Evolutionary conservation across 495 filamentous ascomycete species (phyloP).

Genomic region (Talaromyces thailandensis): DNA sequence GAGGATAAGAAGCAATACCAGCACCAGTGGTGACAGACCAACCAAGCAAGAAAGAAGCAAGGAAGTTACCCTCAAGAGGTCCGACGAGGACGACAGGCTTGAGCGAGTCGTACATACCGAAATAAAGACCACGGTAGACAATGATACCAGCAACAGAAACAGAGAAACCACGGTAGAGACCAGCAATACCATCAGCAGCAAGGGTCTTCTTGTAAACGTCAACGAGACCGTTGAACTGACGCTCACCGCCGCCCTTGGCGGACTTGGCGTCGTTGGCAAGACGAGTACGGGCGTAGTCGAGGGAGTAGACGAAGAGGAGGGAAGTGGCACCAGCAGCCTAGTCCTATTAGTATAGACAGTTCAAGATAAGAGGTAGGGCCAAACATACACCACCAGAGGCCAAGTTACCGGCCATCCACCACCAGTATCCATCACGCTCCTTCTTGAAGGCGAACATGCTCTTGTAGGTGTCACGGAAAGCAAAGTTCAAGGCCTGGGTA

Average conservation of each 20-base stretch:
- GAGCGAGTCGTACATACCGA: conserved; percentile 99
- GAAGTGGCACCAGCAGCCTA: conserved; percentile 98
- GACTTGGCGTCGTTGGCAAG: conserved; percentile 99
- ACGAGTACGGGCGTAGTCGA: conserved; percentile 99
- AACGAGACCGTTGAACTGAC: conserved; percentile 98
- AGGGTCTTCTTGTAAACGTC: conserved; percentile 99
- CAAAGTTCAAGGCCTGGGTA: conserved; percentile 99
- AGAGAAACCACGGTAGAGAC: conserved; percentile 99
- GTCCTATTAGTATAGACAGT: conserved; percentile 16
- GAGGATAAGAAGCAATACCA: conserved; percentile 99
- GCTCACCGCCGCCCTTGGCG: conserved; percentile 85
- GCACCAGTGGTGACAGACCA: conserved; percentile 99
- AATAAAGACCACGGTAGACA: conserved; percentile 99
- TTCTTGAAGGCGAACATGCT: conserved; percentile 99
- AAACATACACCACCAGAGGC: conserved; percentile 96
- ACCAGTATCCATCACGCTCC: conserved; percentile 93
- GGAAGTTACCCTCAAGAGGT: conserved; percentile 91
- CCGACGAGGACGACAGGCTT: conserved; percentile 96
- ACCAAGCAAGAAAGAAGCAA: conserved; percentile 96
- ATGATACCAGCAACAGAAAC: conserved; percentile 97
- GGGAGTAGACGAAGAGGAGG: conserved; percentile 99
- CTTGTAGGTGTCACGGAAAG: conserved; percentile 99
- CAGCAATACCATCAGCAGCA: conserved; percentile 91
- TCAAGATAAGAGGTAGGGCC: background rate
- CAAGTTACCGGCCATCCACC: conserved; percentile 99